Base-by-base conservation (phyloP, 176 grass and related monocot genomes). In the Stipa capillata region DNA sequence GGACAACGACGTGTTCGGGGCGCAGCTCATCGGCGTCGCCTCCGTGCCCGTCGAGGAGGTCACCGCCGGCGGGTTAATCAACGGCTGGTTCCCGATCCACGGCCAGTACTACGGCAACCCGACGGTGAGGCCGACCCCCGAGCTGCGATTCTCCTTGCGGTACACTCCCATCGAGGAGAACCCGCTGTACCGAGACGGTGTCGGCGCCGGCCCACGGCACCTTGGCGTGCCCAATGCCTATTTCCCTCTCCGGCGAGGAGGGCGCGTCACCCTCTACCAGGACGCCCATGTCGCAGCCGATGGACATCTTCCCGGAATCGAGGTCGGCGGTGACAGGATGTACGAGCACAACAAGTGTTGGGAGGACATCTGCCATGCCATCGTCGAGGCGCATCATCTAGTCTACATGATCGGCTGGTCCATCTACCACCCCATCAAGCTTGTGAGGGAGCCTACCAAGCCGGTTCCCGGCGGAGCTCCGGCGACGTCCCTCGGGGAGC, bases 1-100 rank as follows among this genome's bases (percentile, higher is more conserved):
- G 77, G 88, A 94, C 74, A 94, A 94, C 44, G 88, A 94, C 56
- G 64, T 91, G 8, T 94, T 94, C 52, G 92, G 92, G 21, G 92
- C 92, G 21, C 85, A 91, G 76, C 81, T 94, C 44, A 94, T 94
- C 47, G 92, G 88, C 29, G 69, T 89, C 39, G 79, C 83, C 29
- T 54, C 76, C 2, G 74, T 94, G 15, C 65, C 88, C 33, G 74
- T 84, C 36, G 85, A 84, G 1, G 40, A 71, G 44, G 64, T 94
- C 6, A 45, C 79, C 31, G 2, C 60, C 15, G 85, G 88, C 11
- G 70, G 41, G 16, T 42, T 17, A 15, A 3, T 88, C 25, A 56
- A 48, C 2, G 85, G 83, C 23, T 94, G 92, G 92, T 91, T 94
- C 76, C 88, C 85, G 0, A 24, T 86, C 8, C 49, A 78, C 4